A percentile compares a stretch with the other conserved stretches of the same genome.
Conservation (phyloP, 768 basidiomycete species). For the Podaxis sp. region DNA sequence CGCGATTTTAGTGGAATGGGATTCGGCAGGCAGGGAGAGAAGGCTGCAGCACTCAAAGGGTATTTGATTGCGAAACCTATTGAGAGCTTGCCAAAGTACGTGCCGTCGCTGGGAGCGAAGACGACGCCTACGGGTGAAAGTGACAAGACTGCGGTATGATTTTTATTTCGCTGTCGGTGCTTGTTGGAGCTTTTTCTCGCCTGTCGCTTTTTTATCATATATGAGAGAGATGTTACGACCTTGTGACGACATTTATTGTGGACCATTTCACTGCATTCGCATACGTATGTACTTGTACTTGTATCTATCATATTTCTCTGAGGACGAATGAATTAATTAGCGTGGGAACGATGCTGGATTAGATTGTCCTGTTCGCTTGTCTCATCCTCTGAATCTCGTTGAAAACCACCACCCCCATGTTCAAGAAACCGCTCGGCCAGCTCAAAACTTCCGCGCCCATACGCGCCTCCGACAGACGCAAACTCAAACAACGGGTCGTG, state of each 20-base stretch:
- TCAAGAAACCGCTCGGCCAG: constrained; percentile 71
- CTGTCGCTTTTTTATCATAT: not conserved
- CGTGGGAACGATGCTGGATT: not conserved
- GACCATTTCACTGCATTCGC: not conserved
- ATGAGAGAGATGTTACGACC: not conserved
- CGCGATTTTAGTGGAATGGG: constrained; percentile 29
- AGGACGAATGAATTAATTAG: not conserved
- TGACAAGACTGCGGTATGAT: not conserved
- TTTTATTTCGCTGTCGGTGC: not conserved
- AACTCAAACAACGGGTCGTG: constrained; percentile 58
- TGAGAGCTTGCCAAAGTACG: constrained; percentile 23
- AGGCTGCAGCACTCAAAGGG: constrained; percentile 66
- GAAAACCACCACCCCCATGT: constrained; percentile 41
- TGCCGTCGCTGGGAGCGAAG: not conserved
- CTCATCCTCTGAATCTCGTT: not conserved
- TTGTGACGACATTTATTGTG: not conserved
- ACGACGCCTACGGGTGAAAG: not conserved
- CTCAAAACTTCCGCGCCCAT: constrained; percentile 75
- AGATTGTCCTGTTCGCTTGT: not conserved
- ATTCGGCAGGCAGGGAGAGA: constrained; percentile 81
- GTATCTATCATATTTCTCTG: not conserved
- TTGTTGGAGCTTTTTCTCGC: not conserved
- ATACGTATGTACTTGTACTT: not conserved
- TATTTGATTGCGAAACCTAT: constrained; percentile 26
- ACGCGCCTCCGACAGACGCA: constrained; percentile 68